Evolutionary conservation across 140 eudicot species (phyloP).

Genomic region (Oenanthe javanica): DNA sequence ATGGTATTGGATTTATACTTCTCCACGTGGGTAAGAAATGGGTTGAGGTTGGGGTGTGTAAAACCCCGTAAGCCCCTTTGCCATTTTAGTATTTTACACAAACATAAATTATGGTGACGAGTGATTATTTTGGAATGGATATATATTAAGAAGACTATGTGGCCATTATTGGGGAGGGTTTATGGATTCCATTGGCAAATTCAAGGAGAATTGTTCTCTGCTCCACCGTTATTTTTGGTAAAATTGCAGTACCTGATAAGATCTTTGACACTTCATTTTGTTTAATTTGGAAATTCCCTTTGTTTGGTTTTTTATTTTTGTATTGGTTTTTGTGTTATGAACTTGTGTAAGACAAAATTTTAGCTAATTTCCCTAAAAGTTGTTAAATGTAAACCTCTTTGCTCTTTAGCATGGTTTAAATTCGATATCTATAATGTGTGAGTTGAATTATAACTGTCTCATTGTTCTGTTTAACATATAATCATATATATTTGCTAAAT

Average conservation of each 20-base stretch:
- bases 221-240: background rate
- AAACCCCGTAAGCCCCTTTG: background rate
- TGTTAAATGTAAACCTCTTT: background rate
- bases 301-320: background rate
- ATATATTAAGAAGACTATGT: background rate
- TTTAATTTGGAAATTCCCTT: background rate
- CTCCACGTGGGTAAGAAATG: background rate
- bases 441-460: background rate
- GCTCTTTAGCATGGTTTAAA: background rate
- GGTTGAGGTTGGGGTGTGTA: background rate
- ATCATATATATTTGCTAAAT: background rate
- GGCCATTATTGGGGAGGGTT: background rate
- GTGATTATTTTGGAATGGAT: background rate
- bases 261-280: background rate
- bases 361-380: background rate
- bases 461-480: background rate
- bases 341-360: background rate
- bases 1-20: background rate
- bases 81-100: background rate
- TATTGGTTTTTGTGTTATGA: background rate
- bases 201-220: background rate
- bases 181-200: background rate
- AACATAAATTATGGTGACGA: background rate
- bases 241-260: background rate
- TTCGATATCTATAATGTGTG: background rate